Evolutionary conservation across 2,329 filamentous ascomycete genomes (phyloP).

Genomic region (Salinomyces thailandicus): DNA sequence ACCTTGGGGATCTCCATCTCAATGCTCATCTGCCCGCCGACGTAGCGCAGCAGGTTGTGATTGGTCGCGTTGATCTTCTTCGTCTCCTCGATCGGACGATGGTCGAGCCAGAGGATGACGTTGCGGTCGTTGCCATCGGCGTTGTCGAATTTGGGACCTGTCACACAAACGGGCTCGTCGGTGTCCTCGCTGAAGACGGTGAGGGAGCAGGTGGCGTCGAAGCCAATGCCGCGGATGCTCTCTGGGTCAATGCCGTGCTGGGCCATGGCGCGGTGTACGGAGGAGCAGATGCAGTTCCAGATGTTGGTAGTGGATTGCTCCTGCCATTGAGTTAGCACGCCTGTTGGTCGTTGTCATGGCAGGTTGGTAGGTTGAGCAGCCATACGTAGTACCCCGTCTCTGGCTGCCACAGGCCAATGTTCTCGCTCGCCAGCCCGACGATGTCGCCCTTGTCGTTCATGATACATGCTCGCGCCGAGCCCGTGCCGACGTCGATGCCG

Average conservation of each 20-base stretch:
- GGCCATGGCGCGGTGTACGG: conserved; percentile 69
- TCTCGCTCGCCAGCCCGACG: conserved; percentile 45
- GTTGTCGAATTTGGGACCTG: conserved; percentile 69
- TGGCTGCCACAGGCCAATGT: conserved; percentile 44
- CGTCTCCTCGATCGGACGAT: conserved; percentile 82
- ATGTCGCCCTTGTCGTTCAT: conserved; percentile 90
- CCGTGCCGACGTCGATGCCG: conserved; percentile 92
- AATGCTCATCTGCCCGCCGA: conserved; percentile 95
- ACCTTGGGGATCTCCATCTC: conserved; percentile 99
- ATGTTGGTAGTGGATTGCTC: conserved; percentile 98
- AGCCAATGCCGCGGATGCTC: conserved; percentile 80
- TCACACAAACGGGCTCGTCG: conserved; percentile 83
- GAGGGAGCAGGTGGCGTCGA: conserved; percentile 97
- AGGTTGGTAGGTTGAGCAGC: background rate
- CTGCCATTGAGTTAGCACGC: conserved; percentile 31
- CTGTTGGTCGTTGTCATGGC: background rate
- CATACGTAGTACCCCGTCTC: conserved; percentile 46
- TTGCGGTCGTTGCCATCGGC: conserved; percentile 78
- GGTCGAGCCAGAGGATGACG: conserved; percentile 94
- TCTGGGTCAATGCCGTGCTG: conserved; percentile 68
- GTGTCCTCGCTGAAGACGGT: conserved; percentile 83
- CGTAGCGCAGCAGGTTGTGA: conserved; percentile 89
- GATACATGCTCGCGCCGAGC: conserved; percentile 88
- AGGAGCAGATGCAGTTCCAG: conserved; percentile 87
- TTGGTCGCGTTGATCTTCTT: conserved; percentile 85